Evolutionary conservation across 768 basidiomycete genomes (phyloP).

Genomic region (Boletus subparvulus): DNA sequence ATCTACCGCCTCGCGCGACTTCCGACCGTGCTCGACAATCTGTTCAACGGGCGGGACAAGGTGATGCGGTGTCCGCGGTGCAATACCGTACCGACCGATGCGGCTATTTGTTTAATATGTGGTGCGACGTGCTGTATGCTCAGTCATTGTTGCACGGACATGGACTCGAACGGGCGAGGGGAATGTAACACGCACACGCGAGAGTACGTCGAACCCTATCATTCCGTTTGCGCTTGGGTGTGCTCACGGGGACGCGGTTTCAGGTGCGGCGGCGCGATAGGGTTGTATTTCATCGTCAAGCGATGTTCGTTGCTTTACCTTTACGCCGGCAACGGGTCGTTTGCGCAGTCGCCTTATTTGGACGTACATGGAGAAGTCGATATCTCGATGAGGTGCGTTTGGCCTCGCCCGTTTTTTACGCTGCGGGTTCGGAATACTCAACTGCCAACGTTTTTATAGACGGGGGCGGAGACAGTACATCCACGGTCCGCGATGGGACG

Average conservation of each 20-base stretch:
- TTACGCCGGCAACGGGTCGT: slow-evolving; percentile 87
- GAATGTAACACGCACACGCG: slow-evolving; percentile 96
- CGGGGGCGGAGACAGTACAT: slow-evolving; percentile 87
- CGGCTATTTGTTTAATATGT: slow-evolving; percentile 90
- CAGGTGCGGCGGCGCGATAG: slow-evolving; percentile 89
- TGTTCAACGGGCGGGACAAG: slow-evolving; percentile 76
- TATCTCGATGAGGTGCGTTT: slow-evolving; percentile 77
- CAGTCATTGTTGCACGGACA: slow-evolving; percentile 86
- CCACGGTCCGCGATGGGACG: slow-evolving; percentile 85
- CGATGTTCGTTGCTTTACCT: slow-evolving; percentile 88
- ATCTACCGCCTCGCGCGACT: slow-evolving; percentile 82
- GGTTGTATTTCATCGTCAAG: slow-evolving; percentile 89
- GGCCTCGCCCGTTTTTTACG: neutral
- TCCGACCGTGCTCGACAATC: slow-evolving; percentile 76
- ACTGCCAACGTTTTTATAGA: slow-evolving; percentile 38
- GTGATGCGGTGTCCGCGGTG: slow-evolving; percentile 75
- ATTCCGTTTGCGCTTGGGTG: neutral
- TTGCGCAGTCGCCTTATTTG: slow-evolving; percentile 84
- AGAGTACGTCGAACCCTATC: slow-evolving; percentile 59
- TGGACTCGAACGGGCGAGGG: slow-evolving; percentile 56
- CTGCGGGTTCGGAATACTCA: neutral
- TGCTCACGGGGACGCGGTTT: no score
- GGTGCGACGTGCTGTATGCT: slow-evolving; percentile 87
- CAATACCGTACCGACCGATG: slow-evolving; percentile 74
- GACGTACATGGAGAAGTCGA: slow-evolving; percentile 95